Evolutionary conservation across 2,329 filamentous ascomycete species (phyloP).

Genomic region (Colletotrichum eleusines): DNA sequence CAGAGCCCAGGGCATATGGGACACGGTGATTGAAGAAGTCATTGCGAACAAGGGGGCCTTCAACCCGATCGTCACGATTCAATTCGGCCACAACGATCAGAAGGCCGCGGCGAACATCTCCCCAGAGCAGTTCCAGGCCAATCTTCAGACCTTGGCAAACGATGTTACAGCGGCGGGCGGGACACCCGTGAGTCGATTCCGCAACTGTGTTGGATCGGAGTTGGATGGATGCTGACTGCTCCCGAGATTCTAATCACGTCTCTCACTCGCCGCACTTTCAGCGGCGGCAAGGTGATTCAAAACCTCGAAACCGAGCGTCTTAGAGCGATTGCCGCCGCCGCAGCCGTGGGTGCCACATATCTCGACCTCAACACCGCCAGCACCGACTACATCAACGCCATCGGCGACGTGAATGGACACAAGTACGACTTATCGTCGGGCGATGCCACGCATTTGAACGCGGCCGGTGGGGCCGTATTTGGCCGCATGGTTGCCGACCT

Average conservation of each 20-base stretch:
- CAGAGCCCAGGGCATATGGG: constrained; percentile 65
- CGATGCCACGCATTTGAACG: constrained; percentile 70
- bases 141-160: constrained; percentile 61
- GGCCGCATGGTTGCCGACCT: constrained; percentile 68
- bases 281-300: constrained; percentile 59
- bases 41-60: constrained; percentile 50
- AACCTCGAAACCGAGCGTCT: constrained; percentile 60
- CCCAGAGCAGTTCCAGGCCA: constrained; percentile 61
- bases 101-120: constrained; percentile 62
- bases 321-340: constrained; percentile 62
- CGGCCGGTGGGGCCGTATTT: constrained; percentile 66
- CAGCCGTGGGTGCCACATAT: constrained; percentile 51
- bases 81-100: constrained; percentile 75
- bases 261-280: constrained; percentile 63
- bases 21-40: constrained; percentile 58
- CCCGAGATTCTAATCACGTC: constrained; percentile 57
- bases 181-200: constrained; percentile 51
- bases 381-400: constrained; percentile 63
- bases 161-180: constrained; percentile 59
- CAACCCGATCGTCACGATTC: constrained; percentile 46
- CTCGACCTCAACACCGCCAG: constrained; percentile 66
- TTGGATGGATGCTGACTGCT: constrained; percentile 51
- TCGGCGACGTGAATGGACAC: constrained; percentile 60
- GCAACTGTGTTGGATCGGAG: constrained; percentile 12
- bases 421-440: constrained; percentile 59